Conservation (phyloP, 148 eudicot species). For the Pharnaceum exiguum region DNA sequence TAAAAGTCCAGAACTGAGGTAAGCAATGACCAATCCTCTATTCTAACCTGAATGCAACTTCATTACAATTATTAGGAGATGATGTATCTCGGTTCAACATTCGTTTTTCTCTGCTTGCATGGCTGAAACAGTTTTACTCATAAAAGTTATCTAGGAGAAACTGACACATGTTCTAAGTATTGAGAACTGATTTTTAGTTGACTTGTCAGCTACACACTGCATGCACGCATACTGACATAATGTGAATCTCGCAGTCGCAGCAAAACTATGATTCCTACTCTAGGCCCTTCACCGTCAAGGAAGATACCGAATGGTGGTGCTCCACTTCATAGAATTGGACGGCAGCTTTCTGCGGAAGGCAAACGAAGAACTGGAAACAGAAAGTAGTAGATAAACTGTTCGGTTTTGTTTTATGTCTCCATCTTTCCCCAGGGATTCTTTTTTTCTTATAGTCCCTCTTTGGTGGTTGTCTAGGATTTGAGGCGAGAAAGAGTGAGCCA, state of each 20-base stretch:
- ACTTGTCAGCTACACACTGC: background rate
- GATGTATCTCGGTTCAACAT: background rate
- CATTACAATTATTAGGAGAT: background rate
- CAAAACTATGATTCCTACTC: constrained; percentile 44
- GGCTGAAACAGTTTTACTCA: background rate
- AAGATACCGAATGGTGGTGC: constrained; percentile 45
- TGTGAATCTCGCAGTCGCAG: constrained; percentile 31
- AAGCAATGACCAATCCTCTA: constrained; percentile 6
- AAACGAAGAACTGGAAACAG: constrained; percentile 61
- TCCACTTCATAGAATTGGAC: constrained; percentile 42
- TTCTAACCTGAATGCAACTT: background rate
- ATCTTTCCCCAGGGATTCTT: constrained; percentile 18
- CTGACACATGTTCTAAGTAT: background rate
- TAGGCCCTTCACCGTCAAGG: constrained; percentile 46
- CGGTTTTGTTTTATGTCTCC: constrained; percentile 8
- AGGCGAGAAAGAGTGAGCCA: constrained; percentile 30
- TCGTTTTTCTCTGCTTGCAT: background rate
- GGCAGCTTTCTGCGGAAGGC: constrained; percentile 49
- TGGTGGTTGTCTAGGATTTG: constrained; percentile 25
- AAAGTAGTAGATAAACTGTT: constrained; percentile 48
- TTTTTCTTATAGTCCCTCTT: constrained; percentile 20
- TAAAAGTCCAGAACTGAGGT: constrained; percentile 71
- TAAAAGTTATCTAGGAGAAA: background rate
- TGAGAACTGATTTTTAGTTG: background rate
- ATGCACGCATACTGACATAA: constrained; percentile 2